Evolutionary conservation across 2,329 filamentous ascomycete species (phyloP), one percentile per base, ranked within the genome.

Genomic region (Talaromyces sp.): DNA sequence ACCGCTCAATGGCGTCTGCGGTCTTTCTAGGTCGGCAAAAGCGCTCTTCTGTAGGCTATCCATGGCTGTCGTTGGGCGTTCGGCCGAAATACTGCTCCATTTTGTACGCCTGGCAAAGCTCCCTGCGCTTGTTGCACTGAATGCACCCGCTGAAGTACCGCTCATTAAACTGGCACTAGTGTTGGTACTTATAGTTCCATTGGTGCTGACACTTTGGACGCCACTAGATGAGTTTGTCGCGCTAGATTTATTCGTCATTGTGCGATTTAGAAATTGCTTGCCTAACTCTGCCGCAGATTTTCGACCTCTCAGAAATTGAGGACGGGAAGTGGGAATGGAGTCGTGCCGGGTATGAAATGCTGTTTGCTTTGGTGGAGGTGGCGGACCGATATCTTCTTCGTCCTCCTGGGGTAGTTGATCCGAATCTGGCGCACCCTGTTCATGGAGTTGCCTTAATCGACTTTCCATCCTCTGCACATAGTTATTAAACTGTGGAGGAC

Each of bases 401-500:
- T 57, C 55, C 18, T 60, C 54, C 3, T 47, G 57, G 50, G 80
- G 82, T 16, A 79, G 75, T 65, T 81, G 85, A 50, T 86, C 79
- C 57, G 86, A 83, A 59, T 79, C 78, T 7, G 75, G 73, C 18
- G 73, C 72, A 61, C 75, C 76, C 33, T 78, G 78, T 56, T 82
- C 79, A 63, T 93, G 89, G 81, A 92, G 86, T 64, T 85, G 86
- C 56, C 87, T 85, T 47, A 97, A 78, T 40, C 91, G 87, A 66
- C 85, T 89, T 73, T 98, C 94, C 92, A 98, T 97, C 56, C 92
- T 86, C 69, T 95, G 87, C 4, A 96, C 92, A 69, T 97, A 97
- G 69, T 90, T 93, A 71, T 87, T 90, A 10, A 96, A 80, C 68
- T 93, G 87, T 18, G 90, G 89, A 3, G 87, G 84, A 1, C 85